Evolutionary conservation across 495 filamentous ascomycete genomes (phyloP).

Genomic region (Astrothelium macrocarpum): DNA sequence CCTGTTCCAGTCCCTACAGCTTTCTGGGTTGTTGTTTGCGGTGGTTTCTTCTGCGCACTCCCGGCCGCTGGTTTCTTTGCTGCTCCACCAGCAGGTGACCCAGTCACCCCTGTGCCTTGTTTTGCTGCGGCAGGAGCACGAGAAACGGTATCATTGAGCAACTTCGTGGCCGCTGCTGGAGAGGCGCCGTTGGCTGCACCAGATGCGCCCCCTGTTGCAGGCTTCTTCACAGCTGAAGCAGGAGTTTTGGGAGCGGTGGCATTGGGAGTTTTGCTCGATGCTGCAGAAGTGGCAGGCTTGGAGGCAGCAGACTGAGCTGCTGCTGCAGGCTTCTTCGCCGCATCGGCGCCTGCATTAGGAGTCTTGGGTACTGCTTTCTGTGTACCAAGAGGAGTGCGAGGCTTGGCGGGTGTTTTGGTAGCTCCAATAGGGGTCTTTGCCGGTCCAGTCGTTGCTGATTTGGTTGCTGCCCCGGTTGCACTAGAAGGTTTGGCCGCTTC

Average conservation of each 20-base stretch:
- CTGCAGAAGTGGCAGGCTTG: conserved; percentile 5
- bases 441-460: not conserved
- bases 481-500: not conserved
- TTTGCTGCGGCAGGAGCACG: not conserved
- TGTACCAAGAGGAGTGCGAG: not conserved
- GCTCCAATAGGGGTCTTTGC: conserved; percentile 8
- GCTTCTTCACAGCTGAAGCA: conserved; percentile 9
- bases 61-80: conserved; percentile 7
- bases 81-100: not conserved
- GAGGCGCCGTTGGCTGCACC: not conserved
- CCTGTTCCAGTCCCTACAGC: not conserved
- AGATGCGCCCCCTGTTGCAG: not conserved
- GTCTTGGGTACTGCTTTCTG: conserved; percentile 3
- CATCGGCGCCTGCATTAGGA: not conserved
- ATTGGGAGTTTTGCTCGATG: conserved; percentile 5
- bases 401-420: not conserved
- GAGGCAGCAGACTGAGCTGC: not conserved
- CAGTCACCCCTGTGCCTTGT: not conserved
- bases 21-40: conserved; percentile 10
- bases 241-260: conserved; percentile 5
- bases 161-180: conserved; percentile 1
- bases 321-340: not conserved
- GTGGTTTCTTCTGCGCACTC: conserved; percentile 1
- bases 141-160: not conserved
- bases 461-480: conserved; percentile 1